These are phyloP conservation scores for Globisporangium mamillatum DNA, from an alignment of 352 stramenopile species.

Conservation along the genomic window DNA sequence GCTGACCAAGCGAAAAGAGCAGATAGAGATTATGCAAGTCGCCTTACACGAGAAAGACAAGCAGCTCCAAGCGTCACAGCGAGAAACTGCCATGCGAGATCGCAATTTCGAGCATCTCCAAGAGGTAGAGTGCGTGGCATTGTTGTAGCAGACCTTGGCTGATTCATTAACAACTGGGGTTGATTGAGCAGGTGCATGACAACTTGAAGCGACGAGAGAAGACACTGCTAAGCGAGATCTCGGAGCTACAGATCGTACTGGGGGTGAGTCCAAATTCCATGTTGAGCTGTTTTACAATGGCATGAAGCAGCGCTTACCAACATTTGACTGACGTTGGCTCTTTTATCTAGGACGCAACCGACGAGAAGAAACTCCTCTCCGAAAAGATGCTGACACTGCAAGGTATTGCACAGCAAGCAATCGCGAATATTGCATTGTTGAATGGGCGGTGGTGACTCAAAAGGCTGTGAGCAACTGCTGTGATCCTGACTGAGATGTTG, in stretches of 20 bases:
- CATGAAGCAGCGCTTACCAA: not conserved
- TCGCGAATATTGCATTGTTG: slow-evolving; percentile 14
- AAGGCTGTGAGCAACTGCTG: not conserved
- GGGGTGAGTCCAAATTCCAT: slow-evolving; percentile 24
- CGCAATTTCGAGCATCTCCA: slow-evolving; percentile 41
- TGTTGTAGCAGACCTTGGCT: not conserved
- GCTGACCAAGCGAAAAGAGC: slow-evolving; percentile 38
- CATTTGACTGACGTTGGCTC: not conserved
- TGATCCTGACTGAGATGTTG: not conserved
- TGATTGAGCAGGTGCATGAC: slow-evolving; percentile 30
- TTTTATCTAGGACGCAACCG: slow-evolving; percentile 36
- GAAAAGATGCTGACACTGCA: slow-evolving; percentile 51
- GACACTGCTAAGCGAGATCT: slow-evolving; percentile 50
- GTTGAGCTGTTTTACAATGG: not conserved
- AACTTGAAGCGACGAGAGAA: slow-evolving; percentile 50
- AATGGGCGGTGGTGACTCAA: not conserved
- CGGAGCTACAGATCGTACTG: slow-evolving; percentile 46
- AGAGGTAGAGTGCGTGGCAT: slow-evolving; percentile 27
- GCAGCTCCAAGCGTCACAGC: slow-evolving; percentile 39
- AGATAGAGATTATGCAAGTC: slow-evolving; percentile 31
- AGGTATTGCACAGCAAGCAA: slow-evolving; percentile 24
- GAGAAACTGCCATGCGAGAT: slow-evolving; percentile 34
- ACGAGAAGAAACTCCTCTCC: slow-evolving; percentile 54
- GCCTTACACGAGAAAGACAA: slow-evolving; percentile 52
- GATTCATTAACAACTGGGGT: not conserved